Evolutionary conservation across 2,329 filamentous ascomycete species (phyloP), one percentile per base, ranked within the genome.

Genomic region (Penicillium sp.): DNA sequence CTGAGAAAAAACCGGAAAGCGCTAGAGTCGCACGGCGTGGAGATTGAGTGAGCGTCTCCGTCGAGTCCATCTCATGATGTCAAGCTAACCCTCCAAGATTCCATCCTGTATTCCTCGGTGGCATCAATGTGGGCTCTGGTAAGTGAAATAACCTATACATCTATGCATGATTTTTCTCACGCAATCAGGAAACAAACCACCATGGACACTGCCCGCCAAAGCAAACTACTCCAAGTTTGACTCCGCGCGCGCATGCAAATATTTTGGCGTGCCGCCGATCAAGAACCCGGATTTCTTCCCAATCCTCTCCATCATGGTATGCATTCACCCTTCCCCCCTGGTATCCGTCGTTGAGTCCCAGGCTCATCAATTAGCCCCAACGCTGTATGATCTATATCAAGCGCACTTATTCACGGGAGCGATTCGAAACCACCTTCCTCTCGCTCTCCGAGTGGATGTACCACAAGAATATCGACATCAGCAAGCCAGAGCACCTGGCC

Each of bases 201-300:
- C 89, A 1, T 91, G 87, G 86, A 77, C 77, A 0, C 76, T 89
- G 28, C 82, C 85, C 2, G 84, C 83, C 41, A 92, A 92, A 75
- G 85, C 81, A 21, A 69, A 65, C 1, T 86, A 90, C 64, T 75
- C 80, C 45, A 62, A 62, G 24, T 80, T 74, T 52, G 82, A 85
- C 61, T 63, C 63, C 3, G 62, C 67, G 18, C 73, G 81, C 41
- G 79, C 80, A n/a, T 74, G 76, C 53, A 72, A 71, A 48, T 80
- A 83, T 62, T 83, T 83, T 57, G 74, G 73, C 2, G 64, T 76
- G 1, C 67, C 72, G 16, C 56, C 33, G 5, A 61, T 56, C 57
- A 63, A 3, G 64, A 73, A 12, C 57, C 81, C 44, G 60, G 72
- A 54, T 53, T 75, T 81, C 65, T 83, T 83, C 51, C 81, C 81